phyloP scores from a whole-genome alignment of 2,329 filamentous ascomycete species.

The Rhynchosporium agropyri region DNA sequence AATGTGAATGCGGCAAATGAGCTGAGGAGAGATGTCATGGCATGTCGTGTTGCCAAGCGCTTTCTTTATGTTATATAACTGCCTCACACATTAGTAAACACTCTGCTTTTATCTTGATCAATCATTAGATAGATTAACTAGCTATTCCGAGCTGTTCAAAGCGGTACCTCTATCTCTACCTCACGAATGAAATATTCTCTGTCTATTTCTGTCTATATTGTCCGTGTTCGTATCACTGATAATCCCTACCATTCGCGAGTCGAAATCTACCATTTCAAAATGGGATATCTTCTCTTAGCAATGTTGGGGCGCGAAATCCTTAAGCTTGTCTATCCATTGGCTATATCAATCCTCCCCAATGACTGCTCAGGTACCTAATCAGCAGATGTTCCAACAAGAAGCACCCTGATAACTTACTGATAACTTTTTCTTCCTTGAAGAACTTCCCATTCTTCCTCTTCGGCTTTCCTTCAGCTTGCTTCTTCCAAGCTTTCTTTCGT shows the following conservation, averaged over 20 bases:
- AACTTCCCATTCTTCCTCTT: conserved; percentile 19
- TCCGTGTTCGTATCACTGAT: too few species aligned
- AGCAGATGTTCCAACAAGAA: not conserved
- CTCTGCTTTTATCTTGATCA: not conserved
- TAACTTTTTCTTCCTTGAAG: conserved; percentile 11
- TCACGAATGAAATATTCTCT: not conserved
- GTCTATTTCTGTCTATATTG: not conserved
- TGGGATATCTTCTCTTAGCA: not conserved
- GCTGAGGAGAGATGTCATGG: conserved; percentile 8
- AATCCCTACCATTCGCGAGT: not conserved
- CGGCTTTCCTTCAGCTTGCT: conserved; percentile 3
- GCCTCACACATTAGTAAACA: not conserved
- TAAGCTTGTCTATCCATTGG: not conserved
- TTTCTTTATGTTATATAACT: not conserved
- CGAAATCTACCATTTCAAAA: not conserved
- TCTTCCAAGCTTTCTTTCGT: conserved; percentile 19
- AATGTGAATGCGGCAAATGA: conserved; percentile 5
- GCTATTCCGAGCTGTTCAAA: not conserved
- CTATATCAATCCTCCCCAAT: not conserved
- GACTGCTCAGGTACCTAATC: not conserved
- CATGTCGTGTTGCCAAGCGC: conserved; percentile 3
- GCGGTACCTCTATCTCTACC: too few species aligned
- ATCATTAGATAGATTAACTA: conserved; percentile 1
- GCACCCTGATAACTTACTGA: conserved; percentile 1
- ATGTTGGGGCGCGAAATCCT: not conserved